These are phyloP conservation scores for Solanum paucissectum DNA, from an alignment of 257 asterid species.

Conservation along the genomic window DNA sequence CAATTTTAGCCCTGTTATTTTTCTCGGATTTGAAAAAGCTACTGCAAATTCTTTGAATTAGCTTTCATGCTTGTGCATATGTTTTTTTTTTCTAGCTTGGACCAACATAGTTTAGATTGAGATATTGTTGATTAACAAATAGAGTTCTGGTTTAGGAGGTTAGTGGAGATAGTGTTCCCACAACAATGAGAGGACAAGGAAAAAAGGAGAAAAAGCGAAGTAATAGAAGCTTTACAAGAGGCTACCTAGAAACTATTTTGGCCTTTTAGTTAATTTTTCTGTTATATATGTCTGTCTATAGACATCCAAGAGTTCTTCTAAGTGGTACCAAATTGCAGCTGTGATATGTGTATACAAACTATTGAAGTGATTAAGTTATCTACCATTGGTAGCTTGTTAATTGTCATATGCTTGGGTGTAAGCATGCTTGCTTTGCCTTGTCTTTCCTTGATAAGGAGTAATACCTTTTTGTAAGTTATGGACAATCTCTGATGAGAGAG, in stretches of 20 bases:
- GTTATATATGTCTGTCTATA: not conserved
- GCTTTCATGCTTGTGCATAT: not conserved
- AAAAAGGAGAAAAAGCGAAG: not conserved
- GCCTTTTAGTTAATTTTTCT: not conserved
- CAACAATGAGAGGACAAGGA: not conserved
- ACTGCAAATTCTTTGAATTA: not conserved
- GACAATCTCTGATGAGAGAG: not conserved
- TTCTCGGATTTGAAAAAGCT: not conserved
- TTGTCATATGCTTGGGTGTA: not conserved
- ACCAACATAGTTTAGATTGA: not conserved
- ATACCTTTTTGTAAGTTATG: not conserved
- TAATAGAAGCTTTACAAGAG: not conserved
- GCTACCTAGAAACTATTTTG: not conserved
- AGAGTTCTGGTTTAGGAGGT: not conserved
- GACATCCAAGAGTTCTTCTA: not conserved
- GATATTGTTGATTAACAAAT: not conserved
- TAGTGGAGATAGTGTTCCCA: not conserved
- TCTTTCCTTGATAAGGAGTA: not conserved
- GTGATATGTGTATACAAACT: not conserved
- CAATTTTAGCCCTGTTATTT: not conserved
- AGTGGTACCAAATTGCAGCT: not conserved
- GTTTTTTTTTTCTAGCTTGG: not conserved
- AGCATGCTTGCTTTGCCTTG: not conserved
- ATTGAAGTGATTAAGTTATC: not conserved
- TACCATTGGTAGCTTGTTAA: not conserved